Evolutionary conservation across 2,329 filamentous ascomycete genomes (phyloP).

Genomic region (Ascochyta viciae-villosae): DNA sequence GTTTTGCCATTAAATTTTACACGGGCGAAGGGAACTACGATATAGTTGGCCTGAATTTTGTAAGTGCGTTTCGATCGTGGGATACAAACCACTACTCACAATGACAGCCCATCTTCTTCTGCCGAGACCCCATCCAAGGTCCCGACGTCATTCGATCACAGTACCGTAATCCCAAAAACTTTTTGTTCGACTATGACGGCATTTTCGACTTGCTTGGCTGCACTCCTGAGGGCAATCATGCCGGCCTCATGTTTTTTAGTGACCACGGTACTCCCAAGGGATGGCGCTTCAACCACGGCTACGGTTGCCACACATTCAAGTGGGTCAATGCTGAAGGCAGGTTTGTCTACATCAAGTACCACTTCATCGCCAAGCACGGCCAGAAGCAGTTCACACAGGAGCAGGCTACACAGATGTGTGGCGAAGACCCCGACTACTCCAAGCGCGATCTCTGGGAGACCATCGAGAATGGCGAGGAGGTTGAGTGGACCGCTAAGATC

Average conservation of each 20-base stretch:
- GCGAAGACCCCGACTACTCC: conserved; percentile 60
- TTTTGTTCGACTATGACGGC: conserved; percentile 58
- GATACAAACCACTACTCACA: not conserved
- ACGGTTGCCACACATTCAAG: conserved; percentile 58
- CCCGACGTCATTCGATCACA: conserved; percentile 59
- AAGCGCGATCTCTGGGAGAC: conserved; percentile 56
- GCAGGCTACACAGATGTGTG: conserved; percentile 55
- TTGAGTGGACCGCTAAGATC: conserved; percentile 55
- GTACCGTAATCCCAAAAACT: conserved; percentile 56
- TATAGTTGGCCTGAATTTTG: conserved; percentile 57
- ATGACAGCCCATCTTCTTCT: conserved; percentile 57
- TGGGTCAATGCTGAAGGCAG: conserved; percentile 57
- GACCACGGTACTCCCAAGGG: conserved; percentile 59
- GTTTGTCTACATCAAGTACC: conserved; percentile 61
- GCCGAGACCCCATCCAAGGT: conserved; percentile 56
- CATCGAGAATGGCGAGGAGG: conserved; percentile 52
- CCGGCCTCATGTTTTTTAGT: conserved; percentile 59
- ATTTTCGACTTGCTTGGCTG: conserved; percentile 59
- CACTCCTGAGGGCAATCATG: conserved; percentile 58
- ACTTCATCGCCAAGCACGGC: conserved; percentile 57
- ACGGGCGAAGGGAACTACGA: conserved; percentile 59
- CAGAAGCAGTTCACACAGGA: conserved; percentile 57
- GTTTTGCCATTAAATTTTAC: conserved; percentile 60
- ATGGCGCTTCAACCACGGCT: conserved; percentile 52
- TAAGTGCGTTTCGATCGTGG: conserved; percentile 14